Conservation (phyloP, 106 monocot genomes). For the Agapanthus africanus region DNA sequence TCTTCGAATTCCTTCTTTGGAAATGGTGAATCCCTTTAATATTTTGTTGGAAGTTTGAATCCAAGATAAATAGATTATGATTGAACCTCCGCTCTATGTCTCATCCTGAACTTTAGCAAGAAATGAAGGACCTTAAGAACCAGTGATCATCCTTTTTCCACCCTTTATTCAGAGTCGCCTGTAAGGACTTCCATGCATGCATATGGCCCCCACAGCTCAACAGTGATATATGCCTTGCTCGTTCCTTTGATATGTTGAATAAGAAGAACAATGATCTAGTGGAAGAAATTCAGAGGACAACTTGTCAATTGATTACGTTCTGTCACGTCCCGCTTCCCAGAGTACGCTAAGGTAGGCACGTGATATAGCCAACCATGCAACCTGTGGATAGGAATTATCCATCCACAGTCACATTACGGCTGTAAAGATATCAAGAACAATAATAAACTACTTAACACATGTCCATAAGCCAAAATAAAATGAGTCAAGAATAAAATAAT, state of each 20-base stretch:
- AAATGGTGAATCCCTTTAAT: constrained; percentile 40
- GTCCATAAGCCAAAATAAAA: no score
- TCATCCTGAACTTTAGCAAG: neutral
- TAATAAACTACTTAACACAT: no score
- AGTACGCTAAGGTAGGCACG: no score
- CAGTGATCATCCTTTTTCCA: neutral
- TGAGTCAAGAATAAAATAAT: no score
- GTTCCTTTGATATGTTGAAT: constrained; percentile 64
- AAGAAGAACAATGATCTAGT: constrained; percentile 26
- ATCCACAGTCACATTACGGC: no score
- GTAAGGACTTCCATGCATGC: constrained; percentile 83
- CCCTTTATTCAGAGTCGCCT: constrained; percentile 18
- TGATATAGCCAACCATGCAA: no score
- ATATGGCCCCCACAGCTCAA: constrained; percentile 48
- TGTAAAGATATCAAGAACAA: no score
- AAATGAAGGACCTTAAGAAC: neutral
- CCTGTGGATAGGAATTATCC: no score
- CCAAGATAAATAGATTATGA: neutral
- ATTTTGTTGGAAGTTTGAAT: no score
- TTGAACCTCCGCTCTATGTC: neutral
- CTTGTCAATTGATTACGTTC: constrained; percentile 48
- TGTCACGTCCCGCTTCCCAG: no score
- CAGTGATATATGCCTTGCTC: constrained; percentile 46
- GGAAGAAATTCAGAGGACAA: constrained; percentile 30
- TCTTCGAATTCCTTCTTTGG: constrained; percentile 57